Conservation (phyloP, 1,139 yeast genomes). For the Magnusiomyces paraingens region DNA sequence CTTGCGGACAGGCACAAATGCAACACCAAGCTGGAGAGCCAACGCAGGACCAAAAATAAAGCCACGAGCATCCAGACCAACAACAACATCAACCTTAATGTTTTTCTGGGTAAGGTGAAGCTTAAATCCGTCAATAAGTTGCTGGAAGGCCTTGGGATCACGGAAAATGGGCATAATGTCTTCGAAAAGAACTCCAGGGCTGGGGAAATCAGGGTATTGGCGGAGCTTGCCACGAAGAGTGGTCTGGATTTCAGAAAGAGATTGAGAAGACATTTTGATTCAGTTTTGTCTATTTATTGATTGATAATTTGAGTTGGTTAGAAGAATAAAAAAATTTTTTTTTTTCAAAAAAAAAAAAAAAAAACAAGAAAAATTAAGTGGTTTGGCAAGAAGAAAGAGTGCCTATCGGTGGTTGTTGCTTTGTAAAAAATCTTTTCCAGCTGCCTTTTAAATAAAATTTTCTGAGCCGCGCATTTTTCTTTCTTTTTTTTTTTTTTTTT, state of each 20-base stretch:
- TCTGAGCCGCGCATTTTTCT: background rate
- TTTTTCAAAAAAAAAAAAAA: too few species aligned
- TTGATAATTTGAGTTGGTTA: background rate
- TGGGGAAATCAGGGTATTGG: slow-evolving; percentile 90
- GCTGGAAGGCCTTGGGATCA: slow-evolving; percentile 71
- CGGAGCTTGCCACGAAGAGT: slow-evolving; percentile 30
- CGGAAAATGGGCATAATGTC: slow-evolving; percentile 93
- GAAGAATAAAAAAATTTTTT: background rate
- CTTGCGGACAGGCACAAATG: slow-evolving; percentile 93
- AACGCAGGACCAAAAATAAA: slow-evolving; percentile 92
- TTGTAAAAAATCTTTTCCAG: background rate
- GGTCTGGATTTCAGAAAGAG: slow-evolving; percentile 17
- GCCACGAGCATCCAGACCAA: slow-evolving; percentile 96
- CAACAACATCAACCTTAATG: slow-evolving; percentile 73
- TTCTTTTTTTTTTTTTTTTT: too few species aligned
- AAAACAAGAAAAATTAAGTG: background rate
- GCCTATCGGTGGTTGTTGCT: background rate
- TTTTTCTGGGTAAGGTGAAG: slow-evolving; percentile 53
- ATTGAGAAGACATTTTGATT: slow-evolving; percentile 3
- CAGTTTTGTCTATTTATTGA: background rate
- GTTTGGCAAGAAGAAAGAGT: background rate
- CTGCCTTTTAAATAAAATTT: background rate
- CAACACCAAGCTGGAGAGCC: slow-evolving; percentile 82
- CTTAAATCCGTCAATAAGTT: slow-evolving; percentile 74
- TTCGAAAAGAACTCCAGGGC: slow-evolving; percentile 88